These are phyloP conservation scores for Penicillium nordicum DNA, from an alignment of 2,329 filamentous ascomycete genomes.

Conservation along the genomic window DNA sequence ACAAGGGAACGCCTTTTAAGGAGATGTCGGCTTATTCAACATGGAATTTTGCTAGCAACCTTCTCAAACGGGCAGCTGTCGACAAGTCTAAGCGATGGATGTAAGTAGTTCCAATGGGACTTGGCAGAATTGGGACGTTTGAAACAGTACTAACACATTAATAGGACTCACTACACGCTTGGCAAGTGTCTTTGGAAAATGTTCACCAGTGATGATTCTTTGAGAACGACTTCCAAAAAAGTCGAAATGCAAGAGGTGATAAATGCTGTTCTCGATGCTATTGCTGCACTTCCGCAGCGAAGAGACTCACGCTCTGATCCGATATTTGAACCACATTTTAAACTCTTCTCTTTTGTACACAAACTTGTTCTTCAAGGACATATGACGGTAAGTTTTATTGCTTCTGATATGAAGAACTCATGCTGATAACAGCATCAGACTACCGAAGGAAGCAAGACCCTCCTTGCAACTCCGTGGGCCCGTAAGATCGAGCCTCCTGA, in stretches of 20 bases:
- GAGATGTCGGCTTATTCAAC: conserved; percentile 58
- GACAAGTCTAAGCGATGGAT: conserved; percentile 63
- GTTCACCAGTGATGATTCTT: conserved; percentile 49
- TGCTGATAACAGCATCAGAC: conserved; percentile 37
- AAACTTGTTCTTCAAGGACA: conserved; percentile 65
- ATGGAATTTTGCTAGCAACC: conserved; percentile 62
- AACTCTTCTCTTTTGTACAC: conserved; percentile 75
- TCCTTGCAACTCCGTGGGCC: conserved; percentile 55
- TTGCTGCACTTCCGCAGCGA: conserved; percentile 59
- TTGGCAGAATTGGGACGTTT: not conserved
- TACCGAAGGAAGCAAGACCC: conserved; percentile 47
- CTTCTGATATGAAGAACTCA: conserved; percentile 17
- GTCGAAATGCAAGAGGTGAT: conserved; percentile 50
- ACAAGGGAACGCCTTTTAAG: conserved; percentile 55
- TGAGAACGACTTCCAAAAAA: conserved; percentile 34
- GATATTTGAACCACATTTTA: conserved; percentile 88
- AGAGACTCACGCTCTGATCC: conserved; percentile 64
- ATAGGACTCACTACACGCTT: conserved; percentile 63
- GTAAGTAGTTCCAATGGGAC: conserved; percentile 37
- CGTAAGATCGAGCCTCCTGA: conserved; percentile 49
- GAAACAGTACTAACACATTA: conserved; percentile 21
- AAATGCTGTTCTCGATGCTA: conserved; percentile 56
- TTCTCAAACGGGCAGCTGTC: conserved; percentile 59
- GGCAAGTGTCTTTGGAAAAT: conserved; percentile 73
- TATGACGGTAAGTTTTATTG: conserved; percentile 38